These are phyloP conservation scores for Castanea crenata DNA, from an alignment of 306 rosid genomes.

Conservation along the genomic window DNA sequence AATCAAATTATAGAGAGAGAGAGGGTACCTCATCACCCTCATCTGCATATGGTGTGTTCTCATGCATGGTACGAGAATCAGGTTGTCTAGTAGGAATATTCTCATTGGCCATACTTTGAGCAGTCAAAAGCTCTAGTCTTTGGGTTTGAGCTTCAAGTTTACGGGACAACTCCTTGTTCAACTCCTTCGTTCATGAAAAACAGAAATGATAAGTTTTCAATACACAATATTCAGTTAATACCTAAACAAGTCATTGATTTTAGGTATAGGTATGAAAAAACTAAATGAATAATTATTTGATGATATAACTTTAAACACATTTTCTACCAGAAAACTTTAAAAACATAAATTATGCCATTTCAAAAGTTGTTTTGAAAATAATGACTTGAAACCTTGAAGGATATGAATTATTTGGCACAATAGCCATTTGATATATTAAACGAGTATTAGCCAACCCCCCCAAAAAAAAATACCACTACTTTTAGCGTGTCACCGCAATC, in stretches of 20 bases:
- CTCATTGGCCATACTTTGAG: constrained; percentile 79
- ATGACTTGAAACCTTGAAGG: too few relatives aligned
- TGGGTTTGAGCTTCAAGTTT: constrained; percentile 95
- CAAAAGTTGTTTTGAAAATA: too few relatives aligned
- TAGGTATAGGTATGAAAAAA: not conserved
- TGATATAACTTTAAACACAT: not conserved
- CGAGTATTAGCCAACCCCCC: too few relatives aligned
- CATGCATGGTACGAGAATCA: constrained; percentile 40
- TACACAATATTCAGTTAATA: not conserved
- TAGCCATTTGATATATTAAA: too few relatives aligned
- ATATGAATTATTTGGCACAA: too few relatives aligned
- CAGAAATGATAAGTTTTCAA: constrained; percentile 19
- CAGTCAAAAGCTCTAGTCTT: constrained; percentile 89
- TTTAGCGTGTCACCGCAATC: not conserved
- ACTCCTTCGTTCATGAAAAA: constrained; percentile 53
- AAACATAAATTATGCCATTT: not conserved
- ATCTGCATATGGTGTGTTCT: constrained; percentile 70
- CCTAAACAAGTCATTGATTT: not conserved
- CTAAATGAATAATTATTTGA: not conserved
- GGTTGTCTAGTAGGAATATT: constrained; percentile 51
- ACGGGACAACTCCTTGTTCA: constrained; percentile 75
- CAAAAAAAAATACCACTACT: not conserved
- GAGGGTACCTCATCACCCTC: constrained; percentile 92
- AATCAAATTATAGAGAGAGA: not conserved
- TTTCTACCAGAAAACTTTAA: not conserved